phyloP scores from a whole-genome alignment of 768 basidiomycete species.

The Suillus plorans region DNA sequence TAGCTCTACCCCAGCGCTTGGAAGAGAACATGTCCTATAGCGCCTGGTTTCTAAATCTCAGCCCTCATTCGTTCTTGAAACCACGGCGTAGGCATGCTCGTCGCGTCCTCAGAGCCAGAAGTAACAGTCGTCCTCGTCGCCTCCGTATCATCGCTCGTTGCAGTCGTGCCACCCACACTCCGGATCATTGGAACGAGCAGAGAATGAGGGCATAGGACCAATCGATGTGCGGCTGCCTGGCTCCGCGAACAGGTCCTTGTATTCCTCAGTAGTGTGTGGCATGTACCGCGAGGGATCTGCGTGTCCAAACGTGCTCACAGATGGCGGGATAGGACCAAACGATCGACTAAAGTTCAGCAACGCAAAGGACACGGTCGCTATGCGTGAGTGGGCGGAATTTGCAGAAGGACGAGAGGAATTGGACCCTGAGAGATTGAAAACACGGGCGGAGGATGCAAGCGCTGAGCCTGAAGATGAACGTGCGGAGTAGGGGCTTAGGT shows the following conservation, averaged over 20 bases:
- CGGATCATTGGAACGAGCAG: constrained; percentile 29
- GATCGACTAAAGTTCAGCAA: constrained; percentile 46
- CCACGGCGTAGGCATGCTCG: background rate
- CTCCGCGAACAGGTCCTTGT: constrained; percentile 2
- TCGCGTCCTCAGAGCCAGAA: constrained; percentile 1
- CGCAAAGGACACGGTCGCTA: constrained; percentile 34
- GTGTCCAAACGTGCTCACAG: constrained; percentile 49
- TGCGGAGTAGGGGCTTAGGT: constrained; percentile 45
- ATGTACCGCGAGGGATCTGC: constrained; percentile 15
- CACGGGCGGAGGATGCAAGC: constrained; percentile 44
- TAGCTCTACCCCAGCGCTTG: constrained; percentile 1
- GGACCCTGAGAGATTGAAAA: constrained; percentile 47
- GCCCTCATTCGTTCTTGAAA: background rate
- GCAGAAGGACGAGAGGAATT: constrained; percentile 54
- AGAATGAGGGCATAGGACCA: constrained; percentile 34
- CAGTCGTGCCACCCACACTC: constrained; percentile 30
- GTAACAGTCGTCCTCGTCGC: constrained; percentile 23
- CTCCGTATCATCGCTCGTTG: constrained; percentile 29
- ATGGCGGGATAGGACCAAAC: constrained; percentile 42
- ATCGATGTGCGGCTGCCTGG: constrained; percentile 25
- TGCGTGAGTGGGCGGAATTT: constrained; percentile 31
- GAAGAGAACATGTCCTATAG: background rate
- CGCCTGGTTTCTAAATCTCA: background rate
- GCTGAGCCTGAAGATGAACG: constrained; percentile 53
- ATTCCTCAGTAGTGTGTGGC: constrained; percentile 2